phyloP scores from a whole-genome alignment of 441 rosid species.

The Eruca vesicaria region DNA sequence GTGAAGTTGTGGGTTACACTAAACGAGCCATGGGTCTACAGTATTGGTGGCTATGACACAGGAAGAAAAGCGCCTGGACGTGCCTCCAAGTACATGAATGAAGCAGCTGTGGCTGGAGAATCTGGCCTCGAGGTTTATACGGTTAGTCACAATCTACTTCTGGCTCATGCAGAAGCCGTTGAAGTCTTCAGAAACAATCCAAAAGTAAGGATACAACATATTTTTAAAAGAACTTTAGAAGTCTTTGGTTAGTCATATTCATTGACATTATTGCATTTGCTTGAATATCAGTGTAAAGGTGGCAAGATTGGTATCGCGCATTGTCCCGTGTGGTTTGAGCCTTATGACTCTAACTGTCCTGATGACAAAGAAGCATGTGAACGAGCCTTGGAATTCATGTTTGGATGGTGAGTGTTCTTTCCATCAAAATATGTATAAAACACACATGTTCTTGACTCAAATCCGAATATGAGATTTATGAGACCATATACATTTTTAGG shows the following conservation, averaged over 20 bases:
- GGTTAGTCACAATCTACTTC: slow-evolving; percentile 41
- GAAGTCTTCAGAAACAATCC: too few species aligned
- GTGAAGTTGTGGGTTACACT: slow-evolving; percentile 45
- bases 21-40: slow-evolving; percentile 40
- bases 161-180: too few species aligned
- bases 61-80: slow-evolving; percentile 39
- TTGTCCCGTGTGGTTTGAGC: slow-evolving; percentile 35
- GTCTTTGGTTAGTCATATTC: background rate
- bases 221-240: background rate
- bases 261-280: slow-evolving; percentile 7
- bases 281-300: slow-evolving; percentile 31
- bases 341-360: slow-evolving; percentile 26
- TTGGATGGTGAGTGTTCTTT: slow-evolving; percentile 39
- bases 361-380: slow-evolving; percentile 31
- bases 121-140: slow-evolving; percentile 41
- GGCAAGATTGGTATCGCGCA: slow-evolving; percentile 43
- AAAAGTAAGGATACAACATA: slow-evolving; percentile 25
- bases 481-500: background rate
- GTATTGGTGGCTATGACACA: slow-evolving; percentile 36
- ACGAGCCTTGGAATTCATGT: slow-evolving; percentile 38
- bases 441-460: background rate
- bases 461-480: background rate
- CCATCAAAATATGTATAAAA: background rate
- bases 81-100: slow-evolving; percentile 41
- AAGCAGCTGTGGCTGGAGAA: slow-evolving; percentile 38